Evolutionary conservation across 2,329 filamentous ascomycete genomes (phyloP), one percentile per base, ranked within the genome.

Genomic region (Westerdykella ornata): DNA sequence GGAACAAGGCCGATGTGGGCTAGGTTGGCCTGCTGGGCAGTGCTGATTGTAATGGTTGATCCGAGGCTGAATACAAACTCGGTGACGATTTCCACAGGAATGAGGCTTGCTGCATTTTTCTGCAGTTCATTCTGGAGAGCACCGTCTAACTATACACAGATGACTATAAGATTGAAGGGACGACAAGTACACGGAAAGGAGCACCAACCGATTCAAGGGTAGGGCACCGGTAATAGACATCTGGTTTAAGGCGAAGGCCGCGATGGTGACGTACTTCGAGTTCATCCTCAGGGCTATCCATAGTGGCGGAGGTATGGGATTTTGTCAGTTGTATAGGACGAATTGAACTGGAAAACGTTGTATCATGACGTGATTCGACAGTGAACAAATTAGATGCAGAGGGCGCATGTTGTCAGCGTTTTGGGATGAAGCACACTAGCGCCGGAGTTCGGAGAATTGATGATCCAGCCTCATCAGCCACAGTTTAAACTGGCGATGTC

Each of bases 221-320:
- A 11, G 57, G 59, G 28, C 53, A 59, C 9, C 56, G 52, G 34
- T 62, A 63, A 45, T 63, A 63, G 15, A 61, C 59, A 20, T 64
- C 57, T 5, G 59, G 52, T 28, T 57, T 44, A 12, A 59, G 43
- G 8, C 12, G 8, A 26, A 26, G 22, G 13, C 48, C 51, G 9
- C 50, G 54, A 43, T 62, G 59, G 37, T 51, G 55, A 17, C 54
- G 54, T 32, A 64, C 49, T 49, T 60, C 58, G 20, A 62, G 44
- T 20, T 63, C 54, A 37, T 62, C 59, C 26, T 62, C 56, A 29
- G 62, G 53, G 17, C 55, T 47, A 17, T 60, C 51, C 59, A 63
- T 63, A 38, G 36, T 29, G 3, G 18, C 6, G 22, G 30, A 3
- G 22, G 12, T 26, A 9, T 26, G 22, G 12, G 22, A 26, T 9